phyloP scores from a whole-genome alignment of 2,329 filamentous ascomycete species.

The Huntiella savannae region DNA sequence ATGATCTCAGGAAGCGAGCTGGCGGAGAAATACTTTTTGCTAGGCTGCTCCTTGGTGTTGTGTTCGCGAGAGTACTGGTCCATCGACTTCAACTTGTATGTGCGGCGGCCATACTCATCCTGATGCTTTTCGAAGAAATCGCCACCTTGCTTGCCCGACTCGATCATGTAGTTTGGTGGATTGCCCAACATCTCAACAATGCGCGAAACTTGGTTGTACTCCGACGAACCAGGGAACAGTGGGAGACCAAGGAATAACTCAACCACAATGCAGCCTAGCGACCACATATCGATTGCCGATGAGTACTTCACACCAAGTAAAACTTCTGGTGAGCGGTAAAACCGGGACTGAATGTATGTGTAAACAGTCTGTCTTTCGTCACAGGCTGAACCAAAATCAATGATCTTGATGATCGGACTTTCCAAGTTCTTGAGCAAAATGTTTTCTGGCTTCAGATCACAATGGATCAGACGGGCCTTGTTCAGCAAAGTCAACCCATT shows the following conservation, averaged over 20 bases:
- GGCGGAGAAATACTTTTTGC: slow-evolving; percentile 98
- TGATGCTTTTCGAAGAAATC: slow-evolving; percentile 82
- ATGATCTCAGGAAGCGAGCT: slow-evolving; percentile 93
- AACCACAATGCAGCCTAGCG: slow-evolving; percentile 91
- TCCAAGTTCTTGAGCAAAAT: slow-evolving; percentile 95
- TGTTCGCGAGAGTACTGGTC: slow-evolving; percentile 95
- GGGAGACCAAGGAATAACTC: slow-evolving; percentile 85
- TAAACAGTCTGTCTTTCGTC: slow-evolving; percentile 97
- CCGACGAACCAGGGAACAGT: slow-evolving; percentile 87
- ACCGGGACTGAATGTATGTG: slow-evolving; percentile 95
- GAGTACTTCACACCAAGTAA: slow-evolving; percentile 91
- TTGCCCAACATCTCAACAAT: slow-evolving; percentile 97
- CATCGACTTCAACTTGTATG: slow-evolving; percentile 87
- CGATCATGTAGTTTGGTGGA: slow-evolving; percentile 96
- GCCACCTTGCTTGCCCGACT: slow-evolving; percentile 93
- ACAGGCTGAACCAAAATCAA: slow-evolving; percentile 96
- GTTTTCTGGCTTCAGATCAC: slow-evolving; percentile 95
- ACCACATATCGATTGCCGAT: slow-evolving; percentile 99
- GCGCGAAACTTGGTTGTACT: slow-evolving; percentile 94
- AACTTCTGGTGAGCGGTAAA: slow-evolving; percentile 94
- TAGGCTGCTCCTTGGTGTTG: slow-evolving; percentile 91
- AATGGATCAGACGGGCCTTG: slow-evolving; percentile 93
- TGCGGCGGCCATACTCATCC: slow-evolving; percentile 83
- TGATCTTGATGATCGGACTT: slow-evolving; percentile 98
- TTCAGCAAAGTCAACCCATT: slow-evolving; percentile 84